Evolutionary conservation across 2,329 filamentous ascomycete genomes (phyloP).

Genomic region (Beauveria rudraprayagi): DNA sequence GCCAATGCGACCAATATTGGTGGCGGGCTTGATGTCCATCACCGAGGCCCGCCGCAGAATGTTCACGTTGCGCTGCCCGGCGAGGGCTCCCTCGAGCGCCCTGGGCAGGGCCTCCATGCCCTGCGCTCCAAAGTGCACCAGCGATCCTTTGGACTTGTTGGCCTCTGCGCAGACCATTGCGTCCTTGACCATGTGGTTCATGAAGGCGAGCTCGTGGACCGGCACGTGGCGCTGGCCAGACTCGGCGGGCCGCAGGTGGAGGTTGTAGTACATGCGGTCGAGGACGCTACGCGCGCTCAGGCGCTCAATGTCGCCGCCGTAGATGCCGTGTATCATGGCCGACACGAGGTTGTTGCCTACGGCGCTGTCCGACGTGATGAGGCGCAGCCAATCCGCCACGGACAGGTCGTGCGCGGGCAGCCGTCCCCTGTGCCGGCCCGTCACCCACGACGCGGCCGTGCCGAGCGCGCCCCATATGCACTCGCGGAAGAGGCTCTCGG

Average conservation of each 20-base stretch:
- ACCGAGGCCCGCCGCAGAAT: constrained; percentile 46
- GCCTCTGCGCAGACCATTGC: constrained; percentile 24
- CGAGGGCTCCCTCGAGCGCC: constrained; percentile 44
- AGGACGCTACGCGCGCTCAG: constrained; percentile 62
- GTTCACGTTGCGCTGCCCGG: constrained; percentile 47
- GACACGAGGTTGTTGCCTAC: constrained; percentile 67
- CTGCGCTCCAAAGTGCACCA: constrained; percentile 31
- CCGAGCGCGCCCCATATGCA: constrained; percentile 20
- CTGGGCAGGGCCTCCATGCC: constrained; percentile 58
- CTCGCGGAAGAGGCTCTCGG: constrained; percentile 27
- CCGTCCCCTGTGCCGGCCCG: neutral
- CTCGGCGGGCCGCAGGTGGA: constrained; percentile 20
- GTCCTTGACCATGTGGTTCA: constrained; percentile 22
- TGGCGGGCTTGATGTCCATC: constrained; percentile 39
- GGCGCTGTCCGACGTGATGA: constrained; percentile 21
- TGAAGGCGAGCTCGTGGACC: constrained; percentile 21
- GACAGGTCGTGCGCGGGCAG: constrained; percentile 22
- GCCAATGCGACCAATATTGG: constrained; percentile 32
- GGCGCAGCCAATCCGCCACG: constrained; percentile 28
- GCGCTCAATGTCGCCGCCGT: constrained; percentile 78
- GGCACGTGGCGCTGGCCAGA: constrained; percentile 31
- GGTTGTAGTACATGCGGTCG: constrained; percentile 24
- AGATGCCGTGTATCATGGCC: constrained; percentile 76
- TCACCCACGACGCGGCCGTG: neutral
- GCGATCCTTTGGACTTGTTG: constrained; percentile 21